These are phyloP conservation scores for Colletotrichum camelliae DNA, from an alignment of 2,329 filamentous ascomycete species.

Conservation along the genomic window DNA sequence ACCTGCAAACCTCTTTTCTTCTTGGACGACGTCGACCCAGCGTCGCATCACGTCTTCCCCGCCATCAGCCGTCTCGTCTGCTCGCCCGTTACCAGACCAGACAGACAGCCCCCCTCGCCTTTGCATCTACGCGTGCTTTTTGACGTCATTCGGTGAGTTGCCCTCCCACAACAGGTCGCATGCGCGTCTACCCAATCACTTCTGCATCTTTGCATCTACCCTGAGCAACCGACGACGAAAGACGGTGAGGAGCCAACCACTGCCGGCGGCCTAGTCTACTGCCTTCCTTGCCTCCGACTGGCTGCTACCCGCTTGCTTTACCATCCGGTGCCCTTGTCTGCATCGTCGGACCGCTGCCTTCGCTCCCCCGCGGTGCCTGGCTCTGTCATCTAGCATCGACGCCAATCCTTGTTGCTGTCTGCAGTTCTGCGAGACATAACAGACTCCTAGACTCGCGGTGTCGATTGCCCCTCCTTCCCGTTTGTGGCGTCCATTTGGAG, in stretches of 20 bases:
- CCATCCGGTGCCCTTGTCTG: background rate
- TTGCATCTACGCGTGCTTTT: background rate
- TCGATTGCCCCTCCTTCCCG: background rate
- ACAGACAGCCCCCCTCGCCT: background rate
- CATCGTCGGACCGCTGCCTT: background rate
- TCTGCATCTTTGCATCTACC: background rate
- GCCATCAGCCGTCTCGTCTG: background rate
- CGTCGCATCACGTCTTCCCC: background rate
- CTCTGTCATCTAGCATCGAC: conserved; percentile 13
- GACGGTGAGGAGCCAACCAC: conserved; percentile 4
- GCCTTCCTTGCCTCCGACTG: background rate
- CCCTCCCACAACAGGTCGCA: background rate
- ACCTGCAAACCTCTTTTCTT: background rate
- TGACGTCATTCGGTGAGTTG: conserved; percentile 22
- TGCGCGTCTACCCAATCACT: conserved; percentile 7
- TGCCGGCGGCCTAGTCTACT: background rate
- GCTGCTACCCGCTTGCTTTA: background rate
- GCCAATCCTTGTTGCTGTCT: background rate
- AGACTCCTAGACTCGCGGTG: background rate
- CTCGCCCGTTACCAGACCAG: background rate
- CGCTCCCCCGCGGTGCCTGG: background rate
- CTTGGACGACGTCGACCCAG: background rate
- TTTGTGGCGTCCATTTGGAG: background rate
- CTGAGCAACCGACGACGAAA: background rate
- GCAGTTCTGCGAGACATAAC: background rate